Evolutionary conservation across 2,329 filamentous ascomycete genomes (phyloP).

Genomic region (Ophiostoma angusticollis): DNA sequence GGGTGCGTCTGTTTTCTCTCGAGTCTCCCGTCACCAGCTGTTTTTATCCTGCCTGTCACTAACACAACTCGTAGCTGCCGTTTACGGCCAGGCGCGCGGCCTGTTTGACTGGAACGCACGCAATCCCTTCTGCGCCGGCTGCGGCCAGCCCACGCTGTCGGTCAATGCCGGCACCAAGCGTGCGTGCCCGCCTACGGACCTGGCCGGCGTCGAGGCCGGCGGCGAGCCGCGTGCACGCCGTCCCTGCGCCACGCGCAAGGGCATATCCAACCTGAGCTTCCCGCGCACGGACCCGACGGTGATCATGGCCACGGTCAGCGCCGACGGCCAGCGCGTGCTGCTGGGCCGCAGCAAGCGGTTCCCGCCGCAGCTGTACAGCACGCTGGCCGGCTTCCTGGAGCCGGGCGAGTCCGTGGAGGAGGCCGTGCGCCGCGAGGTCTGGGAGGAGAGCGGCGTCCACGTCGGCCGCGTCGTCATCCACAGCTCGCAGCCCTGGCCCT

Average conservation of each 20-base stretch:
- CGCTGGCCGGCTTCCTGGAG: conserved; percentile 77
- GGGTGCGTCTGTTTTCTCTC: conserved; percentile 22
- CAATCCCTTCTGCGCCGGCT: conserved; percentile 84
- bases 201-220: conserved; percentile 32
- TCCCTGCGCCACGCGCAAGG: conserved; percentile 68
- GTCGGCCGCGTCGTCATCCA: conserved; percentile 71
- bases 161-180: conserved; percentile 72
- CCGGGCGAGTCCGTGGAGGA: conserved; percentile 78
- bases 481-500: conserved; percentile 79
- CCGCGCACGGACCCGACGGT: conserved; percentile 88
- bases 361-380: conserved; percentile 77
- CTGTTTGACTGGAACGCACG: conserved; percentile 89
- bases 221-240: conserved; percentile 39
- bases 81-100: conserved; percentile 79
- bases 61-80: conserved; percentile 74
- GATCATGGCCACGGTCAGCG: conserved; percentile 83
- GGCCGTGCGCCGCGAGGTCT: conserved; percentile 69
- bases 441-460: conserved; percentile 70
- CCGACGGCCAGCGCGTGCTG: conserved; percentile 63
- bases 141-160: conserved; percentile 69
- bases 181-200: conserved; percentile 60
- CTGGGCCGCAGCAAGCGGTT: conserved; percentile 77
- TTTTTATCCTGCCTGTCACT: too few species aligned
- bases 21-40: background rate
- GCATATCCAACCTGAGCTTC: conserved; percentile 83